Evolutionary conservation across 495 filamentous ascomycete genomes (phyloP), one percentile per base, ranked within the genome.

Genomic region (Jackrogersella multiformis): DNA sequence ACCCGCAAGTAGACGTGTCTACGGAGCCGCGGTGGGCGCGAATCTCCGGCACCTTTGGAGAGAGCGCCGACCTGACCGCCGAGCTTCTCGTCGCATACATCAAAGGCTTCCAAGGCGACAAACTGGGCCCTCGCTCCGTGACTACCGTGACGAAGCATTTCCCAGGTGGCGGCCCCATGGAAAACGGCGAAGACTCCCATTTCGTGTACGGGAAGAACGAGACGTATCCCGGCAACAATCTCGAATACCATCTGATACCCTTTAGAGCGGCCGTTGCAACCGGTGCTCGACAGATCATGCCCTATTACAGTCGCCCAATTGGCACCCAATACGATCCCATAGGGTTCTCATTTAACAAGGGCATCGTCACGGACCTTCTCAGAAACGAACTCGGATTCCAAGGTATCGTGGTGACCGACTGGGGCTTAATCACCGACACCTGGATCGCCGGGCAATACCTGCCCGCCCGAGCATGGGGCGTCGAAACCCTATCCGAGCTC

Each of bases 11-110:
- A 6, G 76, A 80, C 45, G 8, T 80, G 13, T 38, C 75, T 1
- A 79, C 77, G 0, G 77, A 80, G 45, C 72, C 72, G 13, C 72
- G 77, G 8, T 80, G 77, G 76, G 60, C 75, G 1, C 71, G 77
- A 7, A 76, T 74, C 28, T 46, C 42, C 0, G 68, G 66, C 4
- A 73, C 66, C 5, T 77, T 75, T 38, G 76, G 77, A 0, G 78
- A 78, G 24, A 68, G 77, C 39, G 62, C 73, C 8, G 32, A 69
- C 0, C 51, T 80, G 1, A 74, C 75, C 2, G 46, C 76, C 21
- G 44, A 70, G 30, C 56, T 73, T 21, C 41, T 68, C 18, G 23
- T 64, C 56, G 66, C 66, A 4, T 73, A 73, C 48, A 73, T 73
- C 54, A 54, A 66, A 18, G 70, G 70, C 4, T 70, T 73, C 54